Evolutionary conservation across 2,329 filamentous ascomycete species (phyloP).

Genomic region (Ploettnerulaceae sp.): DNA sequence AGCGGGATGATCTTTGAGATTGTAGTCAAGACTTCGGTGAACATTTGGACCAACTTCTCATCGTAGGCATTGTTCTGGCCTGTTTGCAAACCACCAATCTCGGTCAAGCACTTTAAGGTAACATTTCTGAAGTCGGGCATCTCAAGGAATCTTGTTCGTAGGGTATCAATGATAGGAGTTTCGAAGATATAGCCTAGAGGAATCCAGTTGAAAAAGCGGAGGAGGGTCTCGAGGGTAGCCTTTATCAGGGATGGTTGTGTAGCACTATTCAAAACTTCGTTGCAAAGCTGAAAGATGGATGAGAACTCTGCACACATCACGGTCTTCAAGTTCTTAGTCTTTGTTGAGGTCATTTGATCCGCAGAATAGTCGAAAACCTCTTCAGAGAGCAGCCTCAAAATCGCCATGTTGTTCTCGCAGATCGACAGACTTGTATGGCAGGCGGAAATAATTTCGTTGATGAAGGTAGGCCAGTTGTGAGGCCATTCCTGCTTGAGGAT

Average conservation of each 20-base stretch:
- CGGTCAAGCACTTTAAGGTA: slow-evolving; percentile 92
- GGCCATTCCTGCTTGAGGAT: slow-evolving; percentile 99
- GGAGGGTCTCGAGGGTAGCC: slow-evolving; percentile 90
- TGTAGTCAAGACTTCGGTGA: slow-evolving; percentile 89
- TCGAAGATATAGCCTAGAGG: slow-evolving; percentile 98
- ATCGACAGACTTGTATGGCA: slow-evolving; percentile 94
- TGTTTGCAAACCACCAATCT: slow-evolving; percentile 91
- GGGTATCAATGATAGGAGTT: slow-evolving; percentile 89
- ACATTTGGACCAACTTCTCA: slow-evolving; percentile 96
- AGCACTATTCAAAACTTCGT: slow-evolving; percentile 87
- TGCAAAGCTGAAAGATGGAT: slow-evolving; percentile 95
- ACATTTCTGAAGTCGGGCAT: slow-evolving; percentile 94
- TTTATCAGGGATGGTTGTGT: slow-evolving; percentile 86
- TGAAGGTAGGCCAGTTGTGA: slow-evolving; percentile 99
- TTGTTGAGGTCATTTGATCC: slow-evolving; percentile 98
- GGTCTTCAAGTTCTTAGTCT: slow-evolving; percentile 93
- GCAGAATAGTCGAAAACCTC: slow-evolving; percentile 99
- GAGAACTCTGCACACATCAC: slow-evolving; percentile 99
- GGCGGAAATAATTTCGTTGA: slow-evolving; percentile 97
- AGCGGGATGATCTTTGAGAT: slow-evolving; percentile 92
- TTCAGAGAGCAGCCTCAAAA: slow-evolving; percentile 89
- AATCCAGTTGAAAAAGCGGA: slow-evolving; percentile 99
- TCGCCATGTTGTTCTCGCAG: slow-evolving; percentile 99
- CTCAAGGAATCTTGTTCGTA: slow-evolving; percentile 87
- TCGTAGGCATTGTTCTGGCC: slow-evolving; percentile 74